A percentile compares a stretch with the other conserved stretches of the same genome.
Conservation (phyloP, 2,329 filamentous ascomycete species). For the Stachybotrys echinatus region DNA sequence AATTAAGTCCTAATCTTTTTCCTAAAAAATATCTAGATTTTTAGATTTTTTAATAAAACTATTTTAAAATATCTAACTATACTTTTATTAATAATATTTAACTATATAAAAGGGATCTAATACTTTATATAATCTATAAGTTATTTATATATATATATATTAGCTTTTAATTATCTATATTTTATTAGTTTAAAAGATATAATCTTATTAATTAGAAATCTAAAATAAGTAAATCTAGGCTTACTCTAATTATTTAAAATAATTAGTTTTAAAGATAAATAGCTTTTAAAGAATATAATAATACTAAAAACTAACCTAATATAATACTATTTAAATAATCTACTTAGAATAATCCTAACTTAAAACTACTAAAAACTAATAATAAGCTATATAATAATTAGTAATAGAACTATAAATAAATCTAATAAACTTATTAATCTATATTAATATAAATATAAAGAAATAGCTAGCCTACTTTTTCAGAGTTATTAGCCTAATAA, state of each 20-base stretch:
- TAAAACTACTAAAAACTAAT: not conserved
- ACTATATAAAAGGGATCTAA: not conserved
- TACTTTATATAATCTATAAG: not conserved
- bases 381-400: not conserved
- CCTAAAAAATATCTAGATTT: not conserved
- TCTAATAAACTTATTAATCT: not conserved
- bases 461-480: too few relatives aligned
- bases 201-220: not conserved
- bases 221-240: not conserved
- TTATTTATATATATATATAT: not conserved
- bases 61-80: not conserved
- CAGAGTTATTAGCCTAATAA: too few relatives aligned
- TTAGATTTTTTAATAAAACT: not conserved
- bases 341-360: not conserved
- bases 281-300: not conserved
- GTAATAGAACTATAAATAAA: constrained; percentile 1
- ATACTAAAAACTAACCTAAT: constrained; percentile 1
- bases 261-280: not conserved
- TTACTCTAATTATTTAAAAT: not conserved
- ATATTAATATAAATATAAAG: not conserved
- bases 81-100: not conserved
- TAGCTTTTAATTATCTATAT: not conserved
- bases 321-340: not conserved
- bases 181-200: not conserved
- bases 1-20: not conserved